phyloP scores from a whole-genome alignment of 495 filamentous ascomycete genomes.

The Usnea hakonensis region DNA sequence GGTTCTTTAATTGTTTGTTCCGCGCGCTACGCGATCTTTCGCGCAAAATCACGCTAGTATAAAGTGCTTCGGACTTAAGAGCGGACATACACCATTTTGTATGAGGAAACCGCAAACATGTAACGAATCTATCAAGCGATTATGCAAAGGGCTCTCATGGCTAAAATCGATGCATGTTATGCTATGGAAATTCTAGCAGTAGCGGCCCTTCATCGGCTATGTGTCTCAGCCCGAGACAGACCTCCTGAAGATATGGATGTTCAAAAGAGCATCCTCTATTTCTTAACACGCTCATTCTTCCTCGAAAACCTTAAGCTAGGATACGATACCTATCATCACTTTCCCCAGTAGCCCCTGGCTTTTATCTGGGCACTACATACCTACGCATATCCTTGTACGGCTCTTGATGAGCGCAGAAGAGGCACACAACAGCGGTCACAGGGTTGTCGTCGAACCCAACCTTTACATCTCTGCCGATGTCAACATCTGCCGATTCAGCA shows the following conservation, averaged over 20 bases:
- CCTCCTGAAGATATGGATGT: background rate
- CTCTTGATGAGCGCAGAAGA: background rate
- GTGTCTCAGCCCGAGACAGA: background rate
- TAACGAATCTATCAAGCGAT: background rate
- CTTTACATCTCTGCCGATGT: background rate
- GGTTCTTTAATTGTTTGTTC: background rate
- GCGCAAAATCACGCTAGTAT: conserved; percentile 13
- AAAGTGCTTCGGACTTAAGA: background rate
- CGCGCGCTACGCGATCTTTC: conserved; percentile 5
- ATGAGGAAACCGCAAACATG: background rate
- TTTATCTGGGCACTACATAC: background rate
- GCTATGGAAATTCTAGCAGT: too few relatives aligned
- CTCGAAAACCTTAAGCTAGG: background rate
- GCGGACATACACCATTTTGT: background rate
- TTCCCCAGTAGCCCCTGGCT: background rate
- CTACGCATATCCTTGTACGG: background rate
- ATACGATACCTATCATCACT: background rate
- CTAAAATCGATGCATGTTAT: background rate
- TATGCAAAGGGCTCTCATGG: background rate
- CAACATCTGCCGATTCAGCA: background rate
- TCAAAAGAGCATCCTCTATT: background rate
- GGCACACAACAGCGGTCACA: background rate
- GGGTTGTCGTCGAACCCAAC: background rate
- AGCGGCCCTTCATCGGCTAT: background rate
- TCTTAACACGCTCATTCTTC: background rate